Percentiles rank a stretch among this genome's conserved stretches.
Evolutionary conservation across 495 filamentous ascomycete species (phyloP).

Genomic region (Hypoxylon fuscum): DNA sequence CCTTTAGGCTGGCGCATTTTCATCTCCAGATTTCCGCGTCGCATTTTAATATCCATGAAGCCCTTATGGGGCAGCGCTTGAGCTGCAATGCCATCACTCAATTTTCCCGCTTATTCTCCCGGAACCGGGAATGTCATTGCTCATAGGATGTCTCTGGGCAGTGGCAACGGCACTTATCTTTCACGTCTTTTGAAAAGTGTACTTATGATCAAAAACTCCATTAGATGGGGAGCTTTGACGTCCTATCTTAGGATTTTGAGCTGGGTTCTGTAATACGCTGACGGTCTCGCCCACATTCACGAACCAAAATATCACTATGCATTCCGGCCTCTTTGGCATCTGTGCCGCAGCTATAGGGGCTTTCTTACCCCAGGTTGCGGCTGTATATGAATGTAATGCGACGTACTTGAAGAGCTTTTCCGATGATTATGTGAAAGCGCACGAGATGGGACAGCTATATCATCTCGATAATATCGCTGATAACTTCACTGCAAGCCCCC

Average conservation of each 20-base stretch:
- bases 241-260: not conserved
- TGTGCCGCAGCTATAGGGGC: constrained; percentile 22
- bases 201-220: constrained; percentile 6
- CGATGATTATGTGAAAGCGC: constrained; percentile 36
- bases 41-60: constrained; percentile 36
- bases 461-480: constrained; percentile 39
- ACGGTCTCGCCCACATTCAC: not conserved
- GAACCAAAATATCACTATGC: constrained; percentile 10
- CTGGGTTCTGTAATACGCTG: not conserved
- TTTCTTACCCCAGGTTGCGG: constrained; percentile 20
- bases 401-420: constrained; percentile 29
- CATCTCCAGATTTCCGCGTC: constrained; percentile 19
- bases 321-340: constrained; percentile 14
- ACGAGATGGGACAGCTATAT: constrained; percentile 35
- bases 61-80: constrained; percentile 1
- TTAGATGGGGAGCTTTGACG: not conserved
- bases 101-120: constrained; percentile 46
- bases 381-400: constrained; percentile 32
- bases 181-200: constrained; percentile 5
- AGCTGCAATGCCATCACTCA: constrained; percentile 35
- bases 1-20: constrained; percentile 16
- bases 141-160: constrained; percentile 10
- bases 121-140: constrained; percentile 34
- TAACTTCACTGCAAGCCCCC: too few relatives aligned
- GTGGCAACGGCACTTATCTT: constrained; percentile 38